phyloP scores from a whole-genome alignment of 1,139 yeast genomes.

The Yueomyces sp. region DNA sequence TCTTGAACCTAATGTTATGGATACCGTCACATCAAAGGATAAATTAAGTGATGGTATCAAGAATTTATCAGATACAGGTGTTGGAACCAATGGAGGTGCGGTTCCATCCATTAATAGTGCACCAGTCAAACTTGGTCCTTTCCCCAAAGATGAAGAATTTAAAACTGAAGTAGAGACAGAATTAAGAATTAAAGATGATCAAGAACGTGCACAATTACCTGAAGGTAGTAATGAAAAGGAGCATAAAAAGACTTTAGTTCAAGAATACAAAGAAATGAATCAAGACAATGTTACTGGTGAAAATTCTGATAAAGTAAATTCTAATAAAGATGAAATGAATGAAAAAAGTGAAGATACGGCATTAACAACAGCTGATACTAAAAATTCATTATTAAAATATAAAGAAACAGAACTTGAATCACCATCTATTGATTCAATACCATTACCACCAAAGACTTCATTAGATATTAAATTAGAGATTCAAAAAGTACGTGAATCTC shows the following conservation, averaged over 20 bases:
- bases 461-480: constrained; percentile 71
- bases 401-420: constrained; percentile 33
- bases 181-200: constrained; percentile 63
- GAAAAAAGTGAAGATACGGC: neutral
- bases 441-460: constrained; percentile 75
- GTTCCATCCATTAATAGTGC: constrained; percentile 45
- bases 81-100: constrained; percentile 34
- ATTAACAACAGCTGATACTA: neutral
- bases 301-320: constrained; percentile 24
- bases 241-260: constrained; percentile 30
- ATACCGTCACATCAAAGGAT: constrained; percentile 19
- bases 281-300: constrained; percentile 2
- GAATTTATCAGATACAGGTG: constrained; percentile 38
- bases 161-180: constrained; percentile 77
- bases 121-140: constrained; percentile 68
- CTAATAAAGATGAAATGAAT: constrained; percentile 4
- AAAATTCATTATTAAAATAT: neutral
- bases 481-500: constrained; percentile 66
- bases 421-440: constrained; percentile 63
- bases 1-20: constrained; percentile 49
- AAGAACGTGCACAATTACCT: constrained; percentile 17
- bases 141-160: constrained; percentile 80
- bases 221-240: constrained; percentile 1
- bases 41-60: constrained; percentile 23
- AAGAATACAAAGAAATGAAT: constrained; percentile 35